Base-by-base conservation (phyloP, 768 basidiomycete species). In the Kwoniella sp. region DNA sequence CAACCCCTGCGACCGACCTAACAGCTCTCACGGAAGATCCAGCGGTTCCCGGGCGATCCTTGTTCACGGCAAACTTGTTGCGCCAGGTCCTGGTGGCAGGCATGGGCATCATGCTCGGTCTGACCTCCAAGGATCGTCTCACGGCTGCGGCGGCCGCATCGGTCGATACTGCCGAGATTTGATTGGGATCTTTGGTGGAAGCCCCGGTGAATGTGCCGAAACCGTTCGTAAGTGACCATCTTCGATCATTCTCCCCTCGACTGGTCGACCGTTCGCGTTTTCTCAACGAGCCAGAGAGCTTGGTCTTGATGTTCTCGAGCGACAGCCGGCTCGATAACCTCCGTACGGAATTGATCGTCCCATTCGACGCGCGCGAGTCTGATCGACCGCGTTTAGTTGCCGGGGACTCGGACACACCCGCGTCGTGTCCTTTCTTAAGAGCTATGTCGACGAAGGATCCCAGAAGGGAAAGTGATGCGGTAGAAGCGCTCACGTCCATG, bases 11-110 rank as follows among this genome's bases (percentile, higher is more conserved):
- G 19, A 20, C 43, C 3, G 36, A 39, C 9, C 38, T 26, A 4
- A 33, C 29, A 17, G 23, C 46, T 11, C n/a, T 22, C 8, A 11
- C 31, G 15, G 19, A 19, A 20, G 14, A 15, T 10, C 17, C 15
- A 28, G 47, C 36, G 12, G 20, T 17, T n/a, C n/a, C 9, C 37
- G 38, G 37, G 9, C 37, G 4, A 26, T 31, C 22, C 19, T 52
- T 51, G n/a, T 50, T 44, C 6, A 60, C 53, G 6, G 42, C 22
- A 46, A 61, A 61, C 31, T 57, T 61, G 17, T 26, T 49, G 26
- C 59, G 23, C 46, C 50, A 50, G 14, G 46, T 49, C 23, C 59
- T 27, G 14, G 33, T 49, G 6, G 45, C 43, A 19, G 59, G 59
- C 41, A 60, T 50, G 5, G 49, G 45, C 31, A 51, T 26, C 5